phyloP scores from a whole-genome alignment of 306 rosid species.

The Clitoria ternatea region DNA sequence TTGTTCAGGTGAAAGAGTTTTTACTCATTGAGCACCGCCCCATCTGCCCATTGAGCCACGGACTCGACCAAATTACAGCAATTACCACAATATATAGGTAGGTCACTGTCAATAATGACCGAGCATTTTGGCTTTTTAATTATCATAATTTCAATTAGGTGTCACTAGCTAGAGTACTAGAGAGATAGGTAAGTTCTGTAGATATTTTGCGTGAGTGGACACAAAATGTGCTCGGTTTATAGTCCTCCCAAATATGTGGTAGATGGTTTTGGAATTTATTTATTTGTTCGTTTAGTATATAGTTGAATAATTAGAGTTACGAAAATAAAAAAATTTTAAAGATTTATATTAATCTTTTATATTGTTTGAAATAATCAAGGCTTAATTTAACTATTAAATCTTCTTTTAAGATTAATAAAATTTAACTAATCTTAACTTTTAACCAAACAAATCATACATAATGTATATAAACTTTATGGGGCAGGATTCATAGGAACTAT shows the following conservation, averaged over 20 bases:
- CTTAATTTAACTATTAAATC: too few relatives aligned
- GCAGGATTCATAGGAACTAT: not conserved
- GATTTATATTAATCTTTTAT: too few relatives aligned
- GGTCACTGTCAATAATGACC: conserved; percentile 58
- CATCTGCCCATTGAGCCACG: conserved; percentile 92
- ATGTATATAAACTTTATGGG: not conserved
- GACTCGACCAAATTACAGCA: conserved; percentile 45
- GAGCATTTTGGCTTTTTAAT: conserved; percentile 34
- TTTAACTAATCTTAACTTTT: too few relatives aligned
- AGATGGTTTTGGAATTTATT: conserved; percentile 14
- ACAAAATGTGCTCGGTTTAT: conserved; percentile 13
- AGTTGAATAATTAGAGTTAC: too few relatives aligned
- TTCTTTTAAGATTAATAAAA: too few relatives aligned
- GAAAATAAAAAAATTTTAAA: too few relatives aligned
- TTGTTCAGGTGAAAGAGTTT: conserved; percentile 38
- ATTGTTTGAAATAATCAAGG: too few relatives aligned
- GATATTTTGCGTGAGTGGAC: conserved; percentile 9
- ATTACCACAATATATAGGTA: conserved; percentile 43
- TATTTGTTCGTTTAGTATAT: too few relatives aligned
- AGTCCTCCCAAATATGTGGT: conserved; percentile 30
- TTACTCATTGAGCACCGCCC: conserved; percentile 78
- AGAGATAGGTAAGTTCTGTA: conserved; percentile 12
- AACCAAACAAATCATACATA: too few relatives aligned
- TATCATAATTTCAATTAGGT: conserved; percentile 20
- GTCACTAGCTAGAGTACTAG: conserved; percentile 20